Base-by-base conservation (phyloP, 352 stramenopile genomes). In the Globisporangium okanoganense region DNA sequence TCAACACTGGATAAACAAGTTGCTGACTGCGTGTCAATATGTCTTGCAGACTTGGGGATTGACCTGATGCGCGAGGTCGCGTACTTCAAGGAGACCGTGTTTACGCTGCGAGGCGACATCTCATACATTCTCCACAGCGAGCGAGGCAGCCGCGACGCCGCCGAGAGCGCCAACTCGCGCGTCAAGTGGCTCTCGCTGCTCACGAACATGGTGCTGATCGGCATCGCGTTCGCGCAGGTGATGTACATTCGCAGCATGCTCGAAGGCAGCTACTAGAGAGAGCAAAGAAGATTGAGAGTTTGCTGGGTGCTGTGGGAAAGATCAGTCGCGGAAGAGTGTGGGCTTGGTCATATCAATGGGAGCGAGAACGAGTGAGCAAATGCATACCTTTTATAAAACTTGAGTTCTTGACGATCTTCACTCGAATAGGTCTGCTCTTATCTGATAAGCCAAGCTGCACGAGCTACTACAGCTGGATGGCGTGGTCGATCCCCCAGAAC, bases 231-330 rank as follows among this genome's bases (percentile, higher is more conserved):
- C 31, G 78, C 67, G n/a, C 85, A 94, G 59, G 82, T 94, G 43
- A 62, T 94, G 57, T 92, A 92, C 75, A 91, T 94, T 52, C 85
- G 85, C 52, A 80, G 69, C 52, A 86, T 94, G 75, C 78, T 94
- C 20, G 81, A 92, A 57, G 81, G 66, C 51, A 76, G 79, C 54
- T 90, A 90, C 67, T 93, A 87, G 63, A 54, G 27, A 54, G 48
- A 54, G 12, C 6, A 25, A 5, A n/a, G 22, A 9, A n/a, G 8
- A 50, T n/a, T 2, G 14, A 14, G 25, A 53, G 24, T 53, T 20
- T 54, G 47, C 47, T 40, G 48, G 22, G 47, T 25, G 48, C 1
- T 27, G 48, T 25, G 38, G 33, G 48, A 29, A 43, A 62, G 31
- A 27, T 20, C 9, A 43, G 16, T 25, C 48, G 41, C 29, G 18